These are phyloP conservation scores for Perkinsus marinus DNA, from an alignment of 169 alveolate genomes.

Conservation along the genomic window DNA sequence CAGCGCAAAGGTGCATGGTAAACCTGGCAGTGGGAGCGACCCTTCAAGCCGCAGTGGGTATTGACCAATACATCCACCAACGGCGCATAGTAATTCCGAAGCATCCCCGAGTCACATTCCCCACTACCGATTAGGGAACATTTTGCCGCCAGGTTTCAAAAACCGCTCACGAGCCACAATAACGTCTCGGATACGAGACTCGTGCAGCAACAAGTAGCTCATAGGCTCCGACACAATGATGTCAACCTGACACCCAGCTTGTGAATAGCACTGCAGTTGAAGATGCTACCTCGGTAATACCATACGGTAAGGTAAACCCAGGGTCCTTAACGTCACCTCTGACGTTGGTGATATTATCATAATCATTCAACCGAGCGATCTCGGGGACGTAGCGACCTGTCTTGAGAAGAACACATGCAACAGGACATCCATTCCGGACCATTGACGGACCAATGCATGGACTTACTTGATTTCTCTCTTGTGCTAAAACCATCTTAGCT, in stretches of 20 bases:
- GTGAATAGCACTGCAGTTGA: background rate
- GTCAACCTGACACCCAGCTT: slow-evolving; percentile 22
- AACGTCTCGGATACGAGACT: slow-evolving; percentile 43
- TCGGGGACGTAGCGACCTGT: background rate
- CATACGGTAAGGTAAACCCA: slow-evolving; percentile 8
- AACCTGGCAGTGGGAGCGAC: background rate
- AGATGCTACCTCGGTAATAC: background rate
- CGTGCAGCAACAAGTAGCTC: slow-evolving; percentile 47
- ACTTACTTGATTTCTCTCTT: slow-evolving; percentile 35
- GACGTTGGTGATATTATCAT: slow-evolving; percentile 32
- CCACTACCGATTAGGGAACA: slow-evolving; percentile 37
- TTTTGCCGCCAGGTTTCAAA: slow-evolving; percentile 40
- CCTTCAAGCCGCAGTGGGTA: too few species aligned
- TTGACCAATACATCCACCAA: too few species aligned
- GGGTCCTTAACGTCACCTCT: slow-evolving; percentile 44
- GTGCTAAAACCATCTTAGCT: slow-evolving; percentile 46
- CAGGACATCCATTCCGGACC: slow-evolving; percentile 2
- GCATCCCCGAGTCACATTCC: background rate
- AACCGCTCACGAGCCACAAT: slow-evolving; percentile 49
- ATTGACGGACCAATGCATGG: too few species aligned
- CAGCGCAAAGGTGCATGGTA: background rate
- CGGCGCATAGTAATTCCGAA: background rate
- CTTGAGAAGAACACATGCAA: background rate
- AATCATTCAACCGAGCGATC: slow-evolving; percentile 29
- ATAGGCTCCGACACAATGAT: slow-evolving; percentile 49